These are phyloP conservation scores for Bolboschoenus planiculmis DNA, from an alignment of 176 grass and related monocot genomes.

Conservation along the genomic window DNA sequence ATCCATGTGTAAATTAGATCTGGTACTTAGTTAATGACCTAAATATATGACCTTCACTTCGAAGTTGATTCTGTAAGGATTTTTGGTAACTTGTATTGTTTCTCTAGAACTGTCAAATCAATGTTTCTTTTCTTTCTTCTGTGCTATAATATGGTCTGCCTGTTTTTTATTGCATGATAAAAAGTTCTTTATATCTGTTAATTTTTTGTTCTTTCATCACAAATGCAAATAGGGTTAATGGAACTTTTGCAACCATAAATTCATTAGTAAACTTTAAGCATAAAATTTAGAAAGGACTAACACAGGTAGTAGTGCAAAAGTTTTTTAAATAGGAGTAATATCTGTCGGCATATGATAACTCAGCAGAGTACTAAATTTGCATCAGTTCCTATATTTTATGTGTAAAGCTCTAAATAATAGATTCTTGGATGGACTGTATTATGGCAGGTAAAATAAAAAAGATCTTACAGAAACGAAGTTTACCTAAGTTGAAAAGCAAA, in stretches of 20 bases:
- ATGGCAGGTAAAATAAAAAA: not conserved
- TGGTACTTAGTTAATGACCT: not conserved
- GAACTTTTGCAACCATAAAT: not conserved
- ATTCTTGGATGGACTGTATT: conserved; percentile 4
- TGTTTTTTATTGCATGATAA: not conserved
- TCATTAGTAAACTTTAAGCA: not conserved
- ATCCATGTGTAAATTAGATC: not conserved
- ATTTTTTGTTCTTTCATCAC: not conserved
- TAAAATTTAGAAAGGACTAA: not conserved
- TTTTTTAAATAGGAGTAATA: not conserved
- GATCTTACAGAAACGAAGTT: not conserved
- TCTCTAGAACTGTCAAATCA: not conserved
- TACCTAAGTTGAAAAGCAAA: not conserved
- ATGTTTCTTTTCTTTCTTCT: not conserved
- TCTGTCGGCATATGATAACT: not conserved
- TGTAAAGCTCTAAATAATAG: not conserved
- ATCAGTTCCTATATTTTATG: not conserved
- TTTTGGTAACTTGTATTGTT: not conserved
- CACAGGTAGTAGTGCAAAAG: not conserved
- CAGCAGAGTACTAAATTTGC: not conserved
- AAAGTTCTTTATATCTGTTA: not conserved
- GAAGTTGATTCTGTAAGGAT: not conserved
- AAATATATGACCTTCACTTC: not conserved
- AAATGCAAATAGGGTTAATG: not conserved
- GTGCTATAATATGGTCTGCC: not conserved